Conservation (phyloP, 345 rosid genomes). For the Pistacia integerrima region DNA sequence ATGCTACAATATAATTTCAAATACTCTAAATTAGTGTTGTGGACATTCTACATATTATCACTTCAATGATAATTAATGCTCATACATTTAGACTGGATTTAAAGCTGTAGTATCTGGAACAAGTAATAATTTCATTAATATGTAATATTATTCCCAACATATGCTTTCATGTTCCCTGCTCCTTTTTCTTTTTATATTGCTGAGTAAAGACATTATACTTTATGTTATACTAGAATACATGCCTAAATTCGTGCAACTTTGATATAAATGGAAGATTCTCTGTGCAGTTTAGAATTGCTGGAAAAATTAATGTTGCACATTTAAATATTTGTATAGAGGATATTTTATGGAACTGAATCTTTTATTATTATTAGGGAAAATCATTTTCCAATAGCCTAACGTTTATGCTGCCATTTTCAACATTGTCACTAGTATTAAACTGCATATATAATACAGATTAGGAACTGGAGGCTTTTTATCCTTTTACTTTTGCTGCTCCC, state of each 20-base stretch:
- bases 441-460: conserved; percentile 6
- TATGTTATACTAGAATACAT: background rate
- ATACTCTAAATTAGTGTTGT: background rate
- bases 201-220: background rate
- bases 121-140: background rate
- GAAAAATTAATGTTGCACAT: conserved; percentile 16
- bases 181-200: too few species aligned
- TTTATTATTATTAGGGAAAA: conserved; percentile 7
- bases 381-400: background rate
- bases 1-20: background rate
- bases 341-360: conserved; percentile 36
- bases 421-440: conserved; percentile 5
- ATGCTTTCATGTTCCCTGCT: background rate
- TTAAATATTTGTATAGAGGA: conserved; percentile 33
- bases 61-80: background rate
- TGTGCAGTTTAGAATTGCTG: conserved; percentile 37
- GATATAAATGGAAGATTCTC: conserved; percentile 32
- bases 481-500: conserved; percentile 20
- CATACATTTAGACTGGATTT: background rate
- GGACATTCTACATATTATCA: background rate
- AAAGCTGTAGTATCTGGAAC: background rate
- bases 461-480: background rate
- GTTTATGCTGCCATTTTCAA: background rate
- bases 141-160: background rate
- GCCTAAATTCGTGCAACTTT: conserved; percentile 7